Conservation (phyloP, 441 rosid genomes). For the Populus hybrid region DNA sequence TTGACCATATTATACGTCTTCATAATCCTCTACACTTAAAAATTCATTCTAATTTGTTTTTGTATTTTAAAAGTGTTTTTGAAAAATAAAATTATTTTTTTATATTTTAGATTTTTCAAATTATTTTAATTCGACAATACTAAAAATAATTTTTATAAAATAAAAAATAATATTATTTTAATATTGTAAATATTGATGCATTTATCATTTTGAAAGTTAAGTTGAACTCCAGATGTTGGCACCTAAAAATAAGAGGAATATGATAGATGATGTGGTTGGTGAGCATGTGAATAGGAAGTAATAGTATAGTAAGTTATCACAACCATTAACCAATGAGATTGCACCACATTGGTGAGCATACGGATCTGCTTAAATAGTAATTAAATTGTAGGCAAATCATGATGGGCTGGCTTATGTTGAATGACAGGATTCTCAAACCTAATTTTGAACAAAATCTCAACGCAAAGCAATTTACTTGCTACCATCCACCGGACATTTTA, state of each 20-base stretch:
- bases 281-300: neutral
- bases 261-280: neutral
- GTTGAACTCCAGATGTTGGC: neutral
- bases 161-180: no score
- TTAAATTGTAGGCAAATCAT: neutral
- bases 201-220: neutral
- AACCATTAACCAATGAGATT: neutral
- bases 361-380: neutral
- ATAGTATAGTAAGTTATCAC: no score
- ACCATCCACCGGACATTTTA: conserved; percentile 7
- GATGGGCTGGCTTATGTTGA: neutral
- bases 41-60: neutral
- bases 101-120: no score
- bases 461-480: neutral
- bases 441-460: conserved; percentile 12
- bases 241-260: neutral
- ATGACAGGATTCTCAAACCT: neutral
- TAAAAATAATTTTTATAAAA: no score
- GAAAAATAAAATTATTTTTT: no score
- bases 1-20: no score
- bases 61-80: no score
- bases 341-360: neutral
- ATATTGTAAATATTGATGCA: neutral
- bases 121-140: no score
- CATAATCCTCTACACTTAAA: neutral